A percentile compares a stretch with the other conserved stretches of the same genome.
Conservation (phyloP, 192 early-diverging fungal genomes). For the Coemansia furcata region DNA sequence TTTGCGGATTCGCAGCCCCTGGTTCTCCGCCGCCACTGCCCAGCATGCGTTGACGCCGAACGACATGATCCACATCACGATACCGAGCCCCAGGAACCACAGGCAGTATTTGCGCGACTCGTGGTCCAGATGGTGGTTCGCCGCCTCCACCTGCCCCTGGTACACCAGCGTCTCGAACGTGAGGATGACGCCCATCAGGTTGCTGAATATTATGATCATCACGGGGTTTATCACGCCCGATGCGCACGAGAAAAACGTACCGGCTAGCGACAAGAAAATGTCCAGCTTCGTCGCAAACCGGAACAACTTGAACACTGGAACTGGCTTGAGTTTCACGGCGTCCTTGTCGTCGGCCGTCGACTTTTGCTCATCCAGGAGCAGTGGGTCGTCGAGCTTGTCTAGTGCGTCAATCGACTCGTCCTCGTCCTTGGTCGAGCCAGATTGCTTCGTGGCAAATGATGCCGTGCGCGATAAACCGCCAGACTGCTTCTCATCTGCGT, state of each 20-base stretch:
- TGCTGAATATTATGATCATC: slow-evolving; percentile 47
- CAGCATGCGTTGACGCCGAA: slow-evolving; percentile 45
- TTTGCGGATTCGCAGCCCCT: slow-evolving; percentile 74
- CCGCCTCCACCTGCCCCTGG: not conserved
- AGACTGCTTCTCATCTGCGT: not conserved
- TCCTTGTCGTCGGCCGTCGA: not conserved
- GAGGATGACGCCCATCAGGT: slow-evolving; percentile 18
- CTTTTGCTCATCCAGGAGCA: not conserved
- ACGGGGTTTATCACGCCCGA: slow-evolving; percentile 44
- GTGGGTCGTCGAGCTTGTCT: slow-evolving; percentile 33
- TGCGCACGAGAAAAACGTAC: slow-evolving; percentile 42
- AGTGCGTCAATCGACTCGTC: not conserved
- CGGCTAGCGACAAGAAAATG: slow-evolving; percentile 52
- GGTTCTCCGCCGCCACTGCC: slow-evolving; percentile 58
- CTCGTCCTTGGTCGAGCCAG: not conserved
- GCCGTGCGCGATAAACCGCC: not conserved
- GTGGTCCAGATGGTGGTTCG: slow-evolving; percentile 22
- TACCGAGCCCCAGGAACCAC: slow-evolving; percentile 40
- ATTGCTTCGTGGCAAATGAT: not conserved
- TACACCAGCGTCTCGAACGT: slow-evolving; percentile 13
- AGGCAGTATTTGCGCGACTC: slow-evolving; percentile 43
- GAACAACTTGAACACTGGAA: slow-evolving; percentile 60
- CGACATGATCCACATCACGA: slow-evolving; percentile 37
- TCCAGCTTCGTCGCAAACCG: slow-evolving; percentile 66
- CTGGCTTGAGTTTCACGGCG: slow-evolving; percentile 15